Evolutionary conservation across 1,284 basidiomycete species (phyloP).

Genomic region (Tylopilus orsonianus): DNA sequence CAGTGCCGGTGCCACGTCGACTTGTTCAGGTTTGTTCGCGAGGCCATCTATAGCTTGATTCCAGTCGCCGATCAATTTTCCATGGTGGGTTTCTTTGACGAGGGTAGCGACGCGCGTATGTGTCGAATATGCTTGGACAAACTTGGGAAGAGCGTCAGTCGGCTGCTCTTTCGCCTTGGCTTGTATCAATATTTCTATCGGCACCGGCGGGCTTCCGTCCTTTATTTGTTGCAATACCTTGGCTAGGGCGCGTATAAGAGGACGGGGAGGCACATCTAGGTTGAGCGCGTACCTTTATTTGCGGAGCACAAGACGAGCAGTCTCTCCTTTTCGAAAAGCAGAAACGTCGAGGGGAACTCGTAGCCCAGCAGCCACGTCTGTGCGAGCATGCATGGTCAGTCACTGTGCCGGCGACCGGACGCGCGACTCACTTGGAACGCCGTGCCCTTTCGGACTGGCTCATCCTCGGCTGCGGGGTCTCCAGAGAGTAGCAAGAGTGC

Average conservation of each 20-base stretch:
- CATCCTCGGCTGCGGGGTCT: slow-evolving; percentile 81
- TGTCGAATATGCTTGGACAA: slow-evolving; percentile 55
- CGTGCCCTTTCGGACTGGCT: slow-evolving; percentile 84
- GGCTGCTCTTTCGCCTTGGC: slow-evolving; percentile 74
- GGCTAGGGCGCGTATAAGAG: slow-evolving; percentile 44
- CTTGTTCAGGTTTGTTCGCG: slow-evolving; percentile 63
- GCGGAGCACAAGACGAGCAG: slow-evolving; percentile 84
- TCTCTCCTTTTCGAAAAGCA: slow-evolving; percentile 78
- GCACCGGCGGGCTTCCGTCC: slow-evolving; percentile 50
- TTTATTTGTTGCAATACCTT: slow-evolving; percentile 74
- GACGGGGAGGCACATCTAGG: slow-evolving; percentile 6
- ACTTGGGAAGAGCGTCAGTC: slow-evolving; percentile 65
- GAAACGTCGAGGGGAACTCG: slow-evolving; percentile 93
- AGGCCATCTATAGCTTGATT: slow-evolving; percentile 56
- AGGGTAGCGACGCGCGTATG: slow-evolving; percentile 67
- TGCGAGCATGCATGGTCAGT: slow-evolving; percentile 20
- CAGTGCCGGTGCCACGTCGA: slow-evolving; percentile 78
- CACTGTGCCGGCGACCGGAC: background rate
- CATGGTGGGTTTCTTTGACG: slow-evolving; percentile 75
- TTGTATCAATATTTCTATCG: slow-evolving; percentile 67
- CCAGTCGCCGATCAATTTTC: slow-evolving; percentile 84
- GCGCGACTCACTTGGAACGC: slow-evolving; percentile 73
- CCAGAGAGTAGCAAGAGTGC: slow-evolving; percentile 80
- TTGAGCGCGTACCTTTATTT: slow-evolving; percentile 69
- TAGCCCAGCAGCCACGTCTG: slow-evolving; percentile 96